Base-by-base conservation (phyloP, 2,329 filamentous ascomycete species). In the Aotearoamyces nothofagi region DNA sequence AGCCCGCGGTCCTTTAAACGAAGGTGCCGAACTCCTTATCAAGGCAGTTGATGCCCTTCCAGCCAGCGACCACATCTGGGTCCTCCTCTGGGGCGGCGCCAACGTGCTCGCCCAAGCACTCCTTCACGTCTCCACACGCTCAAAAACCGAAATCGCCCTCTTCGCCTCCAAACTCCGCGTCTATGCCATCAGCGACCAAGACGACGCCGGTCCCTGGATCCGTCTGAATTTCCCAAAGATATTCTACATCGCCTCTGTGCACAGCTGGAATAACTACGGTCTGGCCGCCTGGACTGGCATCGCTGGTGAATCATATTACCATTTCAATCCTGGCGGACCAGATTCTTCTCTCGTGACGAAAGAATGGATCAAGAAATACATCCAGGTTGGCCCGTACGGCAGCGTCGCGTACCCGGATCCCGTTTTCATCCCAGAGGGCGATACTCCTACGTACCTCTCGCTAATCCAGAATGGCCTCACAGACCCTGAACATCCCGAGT, bases 241-340 rank as follows among this genome's bases (percentile, higher is more conserved):
- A 4, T 54, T 57, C 35, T 63, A 59, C 34, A 60, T 63, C 30
- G 46, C 44, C 72, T 36, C 67, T 0, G 44, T 69, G 2, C 68
- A 72, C 39, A 64, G 56, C 5, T 72, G 60, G 57, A 64, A 63
- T 37, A 51, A 62, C 26, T 74, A 72, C 35, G 55, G 53, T 2
- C 39, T 58, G 29, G 66, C 67, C 0, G 49, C 66, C 0, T 72
- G 68, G 67, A 56, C 52, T 2, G 67, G 67, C 1, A 72, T 73
- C 22, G 62, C 56, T 0, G 61, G 61, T 5, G 60, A 65, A 4
- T 35, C 35, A 3, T 58, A 51, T 39, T 62, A 61, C 29, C 51
- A 47, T 15, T 61, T 63, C 29, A 58, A 64, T 29, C 45, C 56
- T 23, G 55, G 57, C 3, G 62, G 61, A 0, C 58, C 64, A 0